A percentile compares a stretch with the other conserved stretches of the same genome.
These are phyloP conservation scores for Citrus reticulata DNA, from an alignment of 345 rosid genomes.

Conservation along the genomic window DNA sequence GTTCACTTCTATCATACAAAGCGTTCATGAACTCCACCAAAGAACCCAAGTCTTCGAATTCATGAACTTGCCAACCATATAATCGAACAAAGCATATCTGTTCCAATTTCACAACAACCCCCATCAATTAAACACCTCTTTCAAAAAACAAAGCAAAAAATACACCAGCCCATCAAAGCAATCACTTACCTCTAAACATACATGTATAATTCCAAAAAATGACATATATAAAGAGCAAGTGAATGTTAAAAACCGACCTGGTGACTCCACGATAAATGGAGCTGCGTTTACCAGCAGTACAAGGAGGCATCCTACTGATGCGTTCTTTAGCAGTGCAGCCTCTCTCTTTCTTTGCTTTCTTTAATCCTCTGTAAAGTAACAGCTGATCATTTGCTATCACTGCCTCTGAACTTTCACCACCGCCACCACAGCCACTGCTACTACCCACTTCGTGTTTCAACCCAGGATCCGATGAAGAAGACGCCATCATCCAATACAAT, in stretches of 20 bases:
- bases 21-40: background rate
- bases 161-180: background rate
- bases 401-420: slow-evolving; percentile 68
- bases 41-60: background rate
- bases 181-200: background rate
- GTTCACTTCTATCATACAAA: background rate
- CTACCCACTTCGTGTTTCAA: slow-evolving; percentile 56
- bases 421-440: slow-evolving; percentile 20
- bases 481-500: slow-evolving; percentile 45
- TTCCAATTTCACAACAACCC: background rate
- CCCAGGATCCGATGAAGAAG: slow-evolving; percentile 85
- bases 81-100: background rate
- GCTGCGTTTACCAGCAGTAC: slow-evolving; percentile 98
- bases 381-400: slow-evolving; percentile 79
- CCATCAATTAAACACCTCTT: background rate
- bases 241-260: slow-evolving; percentile 37
- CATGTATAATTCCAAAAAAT: background rate
- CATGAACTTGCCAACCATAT: background rate
- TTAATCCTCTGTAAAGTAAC: slow-evolving; percentile 66
- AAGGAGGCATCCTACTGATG: slow-evolving; percentile 97
- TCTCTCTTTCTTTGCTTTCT: slow-evolving; percentile 95
- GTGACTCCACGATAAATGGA: slow-evolving; percentile 99
- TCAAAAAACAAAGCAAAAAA: background rate
- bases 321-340: slow-evolving; percentile 99
- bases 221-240: background rate